Evolutionary conservation across 2,329 filamentous ascomycete species (phyloP), one percentile per base, ranked within the genome.

Genomic region (Lachnellula occidentalis): DNA sequence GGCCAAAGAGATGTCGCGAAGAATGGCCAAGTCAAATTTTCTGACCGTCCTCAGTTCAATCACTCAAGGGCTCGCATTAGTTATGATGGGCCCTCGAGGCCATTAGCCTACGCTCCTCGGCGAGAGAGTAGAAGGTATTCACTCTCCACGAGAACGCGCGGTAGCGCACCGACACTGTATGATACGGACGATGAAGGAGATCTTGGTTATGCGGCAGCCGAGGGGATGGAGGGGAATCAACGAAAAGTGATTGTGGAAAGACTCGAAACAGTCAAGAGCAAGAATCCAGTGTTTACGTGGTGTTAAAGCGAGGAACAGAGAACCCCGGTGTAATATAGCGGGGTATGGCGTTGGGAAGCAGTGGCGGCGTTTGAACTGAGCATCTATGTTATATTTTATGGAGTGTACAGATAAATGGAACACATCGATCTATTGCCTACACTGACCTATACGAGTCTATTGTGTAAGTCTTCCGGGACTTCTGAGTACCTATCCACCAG

Each of bases 241-340:
- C 82, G 92, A 65, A 95, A 94, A 72, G 94, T 99, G 47, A 97
- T 99, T 76, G 92, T 99, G 47, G 94, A 99, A 77, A 80, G 94
- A 59, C 74, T 99, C 55, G 94, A 99, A 76, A 88, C 92, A 57
- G 94, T 99, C 58, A 97, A 97, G 78, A 90, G 86, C 68, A 88
- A 87, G 70, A 95, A 95, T 69, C 94, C 94, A 2, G 91, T 99
- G 34, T 99, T 99, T 72, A 96, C 89, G 45, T 99, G 94, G 89
- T 99, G 94, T 76, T 97, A 75, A 75, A 54, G 47, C 8, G 45
- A 43, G 37, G 50, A 17, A 21, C 24, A 24, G 34, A 34, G 45
- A 51, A 22, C 46, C 42, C 45, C n/a, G 37, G 46, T 59, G 48
- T 57, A 59, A 45, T 39, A 54, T 56, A 56, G 36, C 34, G 50